Evolutionary conservation across 139 green algal species (phyloP).

Genomic region (Chara braunii): DNA sequence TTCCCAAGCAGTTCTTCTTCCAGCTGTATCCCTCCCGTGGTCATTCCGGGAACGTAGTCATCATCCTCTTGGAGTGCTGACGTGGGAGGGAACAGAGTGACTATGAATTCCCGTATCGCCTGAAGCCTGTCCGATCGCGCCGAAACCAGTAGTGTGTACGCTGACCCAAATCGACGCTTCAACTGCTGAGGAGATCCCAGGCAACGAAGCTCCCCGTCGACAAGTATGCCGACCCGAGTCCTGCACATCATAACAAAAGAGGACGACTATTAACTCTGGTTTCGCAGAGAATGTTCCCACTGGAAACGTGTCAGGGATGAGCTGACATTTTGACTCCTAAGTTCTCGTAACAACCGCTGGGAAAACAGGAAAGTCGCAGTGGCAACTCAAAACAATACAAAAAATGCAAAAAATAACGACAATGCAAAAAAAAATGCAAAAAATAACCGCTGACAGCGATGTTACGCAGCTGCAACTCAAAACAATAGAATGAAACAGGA

Average conservation of each 20-base stretch:
- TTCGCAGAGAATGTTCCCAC: too few species aligned
- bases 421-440: not conserved
- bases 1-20: not conserved
- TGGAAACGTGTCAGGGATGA: too few species aligned
- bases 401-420: not conserved
- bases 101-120: constrained; percentile 20
- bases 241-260: not conserved
- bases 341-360: too few species aligned
- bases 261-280: not conserved
- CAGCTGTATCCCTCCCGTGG: not conserved
- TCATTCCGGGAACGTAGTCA: not conserved
- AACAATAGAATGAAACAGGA: too few species aligned
- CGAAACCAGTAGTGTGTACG: constrained; percentile 25
- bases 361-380: too few species aligned
- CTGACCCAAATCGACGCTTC: constrained; percentile 16
- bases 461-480: too few species aligned
- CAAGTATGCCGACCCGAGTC: constrained; percentile 18
- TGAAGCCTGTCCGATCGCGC: not conserved
- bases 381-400: not conserved
- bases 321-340: too few species aligned
- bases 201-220: constrained; percentile 21
- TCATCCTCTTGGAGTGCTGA: constrained; percentile 6
- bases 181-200: constrained; percentile 18
- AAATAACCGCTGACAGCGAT: too few species aligned
- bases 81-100: constrained; percentile 17